phyloP scores from a whole-genome alignment of 768 basidiomycete species.

The Mycena rebaudengoi region DNA sequence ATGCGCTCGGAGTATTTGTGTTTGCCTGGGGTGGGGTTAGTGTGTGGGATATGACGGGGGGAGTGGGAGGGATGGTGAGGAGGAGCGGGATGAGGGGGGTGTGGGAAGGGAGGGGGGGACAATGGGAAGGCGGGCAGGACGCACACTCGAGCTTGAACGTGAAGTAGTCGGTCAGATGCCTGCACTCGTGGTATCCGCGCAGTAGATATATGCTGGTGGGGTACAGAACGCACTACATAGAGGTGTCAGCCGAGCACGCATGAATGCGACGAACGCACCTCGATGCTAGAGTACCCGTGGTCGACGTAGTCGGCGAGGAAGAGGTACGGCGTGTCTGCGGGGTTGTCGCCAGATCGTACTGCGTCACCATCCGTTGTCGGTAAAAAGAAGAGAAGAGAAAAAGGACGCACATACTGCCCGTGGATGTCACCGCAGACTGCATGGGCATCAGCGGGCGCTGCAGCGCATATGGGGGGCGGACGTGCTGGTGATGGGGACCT shows the following conservation, averaged over 20 bases:
- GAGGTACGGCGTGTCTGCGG: slow-evolving; percentile 91
- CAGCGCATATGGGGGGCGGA: slow-evolving; percentile 9
- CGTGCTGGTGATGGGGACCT: slow-evolving; percentile 97
- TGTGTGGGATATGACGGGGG: no score
- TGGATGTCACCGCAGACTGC: slow-evolving; percentile 98
- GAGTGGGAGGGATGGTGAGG: no score
- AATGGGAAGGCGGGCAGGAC: slow-evolving; percentile 36
- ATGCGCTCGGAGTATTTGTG: slow-evolving; percentile 98
- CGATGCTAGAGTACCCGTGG: slow-evolving; percentile 92
- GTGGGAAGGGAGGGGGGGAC: background rate
- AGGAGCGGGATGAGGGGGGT: no score
- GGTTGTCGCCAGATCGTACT: slow-evolving; percentile 93
- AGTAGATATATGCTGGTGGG: slow-evolving; percentile 95
- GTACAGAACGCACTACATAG: slow-evolving; percentile 89
- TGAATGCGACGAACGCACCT: slow-evolving; percentile 54
- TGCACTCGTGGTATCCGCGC: slow-evolving; percentile 98
- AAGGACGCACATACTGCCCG: slow-evolving; percentile 97
- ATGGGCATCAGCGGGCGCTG: background rate
- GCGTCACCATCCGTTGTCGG: background rate
- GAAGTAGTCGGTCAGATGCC: slow-evolving; percentile 98
- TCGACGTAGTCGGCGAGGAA: slow-evolving; percentile 96
- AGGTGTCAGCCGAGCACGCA: background rate
- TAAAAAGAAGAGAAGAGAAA: no score
- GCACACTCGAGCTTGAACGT: slow-evolving; percentile 98
- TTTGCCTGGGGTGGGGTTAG: slow-evolving; percentile 77